A percentile compares a stretch with the other conserved stretches of the same genome.
phyloP scores from a whole-genome alignment of 306 rosid genomes.

The Elaeagnus macrophylla region DNA sequence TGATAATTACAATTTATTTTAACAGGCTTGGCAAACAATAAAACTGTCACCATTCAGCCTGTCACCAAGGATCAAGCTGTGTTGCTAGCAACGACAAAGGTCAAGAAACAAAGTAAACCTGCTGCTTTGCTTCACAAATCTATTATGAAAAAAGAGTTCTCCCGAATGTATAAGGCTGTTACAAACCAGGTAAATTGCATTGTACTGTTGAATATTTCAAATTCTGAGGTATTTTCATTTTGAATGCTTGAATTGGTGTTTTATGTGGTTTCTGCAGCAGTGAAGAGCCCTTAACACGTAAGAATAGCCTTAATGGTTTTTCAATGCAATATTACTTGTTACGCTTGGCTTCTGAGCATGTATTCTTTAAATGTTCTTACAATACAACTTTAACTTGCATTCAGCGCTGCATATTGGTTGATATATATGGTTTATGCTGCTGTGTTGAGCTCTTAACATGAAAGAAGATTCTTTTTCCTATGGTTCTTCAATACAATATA shows the following conservation, averaged over 20 bases:
- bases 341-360: too few species aligned
- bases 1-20: not conserved
- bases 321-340: constrained; percentile 29
- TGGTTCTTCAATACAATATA: constrained; percentile 35
- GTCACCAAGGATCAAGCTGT: constrained; percentile 63
- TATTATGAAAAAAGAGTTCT: constrained; percentile 78
- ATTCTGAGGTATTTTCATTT: too few species aligned
- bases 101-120: constrained; percentile 87
- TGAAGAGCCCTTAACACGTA: constrained; percentile 45
- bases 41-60: constrained; percentile 71
- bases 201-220: too few species aligned
- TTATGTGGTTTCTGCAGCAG: constrained; percentile 9
- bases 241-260: too few species aligned
- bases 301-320: constrained; percentile 28
- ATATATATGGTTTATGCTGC: constrained; percentile 22
- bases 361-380: too few species aligned
- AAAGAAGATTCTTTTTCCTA: constrained; percentile 18
- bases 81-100: constrained; percentile 73
- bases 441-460: constrained; percentile 43
- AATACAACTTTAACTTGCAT: too few species aligned
- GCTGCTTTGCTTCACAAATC: constrained; percentile 71
- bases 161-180: constrained; percentile 72
- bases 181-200: constrained; percentile 78
- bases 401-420: too few species aligned
- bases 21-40: constrained; percentile 94